Percentiles rank a stretch among this genome's conserved stretches.
phyloP scores from a whole-genome alignment of 768 basidiomycete genomes.

The Crucibulum laeve region DNA sequence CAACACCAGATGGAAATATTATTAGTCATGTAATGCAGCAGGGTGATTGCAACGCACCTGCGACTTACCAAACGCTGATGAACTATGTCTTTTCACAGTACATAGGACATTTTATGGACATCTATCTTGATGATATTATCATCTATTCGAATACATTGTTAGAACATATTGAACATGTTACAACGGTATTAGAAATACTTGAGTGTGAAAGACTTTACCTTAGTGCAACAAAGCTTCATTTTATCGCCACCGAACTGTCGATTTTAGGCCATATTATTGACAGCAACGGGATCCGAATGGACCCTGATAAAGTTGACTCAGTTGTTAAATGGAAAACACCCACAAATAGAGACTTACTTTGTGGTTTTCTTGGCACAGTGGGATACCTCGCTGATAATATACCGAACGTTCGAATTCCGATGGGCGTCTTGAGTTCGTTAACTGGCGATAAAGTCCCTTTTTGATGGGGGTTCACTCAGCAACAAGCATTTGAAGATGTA shows the following conservation, averaged over 20 bases:
- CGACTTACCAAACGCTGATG: too few relatives aligned
- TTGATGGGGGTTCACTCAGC: slow-evolving; percentile 6
- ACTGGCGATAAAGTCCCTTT: slow-evolving; percentile 12
- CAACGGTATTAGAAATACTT: slow-evolving; percentile 21
- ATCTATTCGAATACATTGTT: slow-evolving; percentile 27
- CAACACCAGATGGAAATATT: slow-evolving; percentile 25
- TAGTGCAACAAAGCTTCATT: too few relatives aligned
- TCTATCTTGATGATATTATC: slow-evolving; percentile 25
- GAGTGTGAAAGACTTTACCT: slow-evolving; percentile 19
- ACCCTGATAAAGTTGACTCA: slow-evolving; percentile 36
- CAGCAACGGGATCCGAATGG: slow-evolving; percentile 29
- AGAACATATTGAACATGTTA: slow-evolving; percentile 27
- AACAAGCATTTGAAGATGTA: slow-evolving; percentile 2
- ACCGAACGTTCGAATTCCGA: slow-evolving; percentile 23
- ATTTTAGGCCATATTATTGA: slow-evolving; percentile 18
- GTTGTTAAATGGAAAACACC: slow-evolving; percentile 28
- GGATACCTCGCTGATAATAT: slow-evolving; percentile 24
- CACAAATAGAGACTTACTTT: slow-evolving; percentile 19
- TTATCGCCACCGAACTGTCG: slow-evolving; percentile 20
- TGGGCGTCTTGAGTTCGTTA: slow-evolving; percentile 20
- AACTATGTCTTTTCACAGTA: too few relatives aligned
- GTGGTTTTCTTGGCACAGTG: slow-evolving; percentile 19
- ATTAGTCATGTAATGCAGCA: slow-evolving; percentile 22
- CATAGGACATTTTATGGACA: slow-evolving; percentile 28
- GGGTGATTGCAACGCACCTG: slow-evolving; percentile 27